Evolutionary conservation across 2,329 filamentous ascomycete species (phyloP).

Genomic region (Colletotrichum eremochloae): DNA sequence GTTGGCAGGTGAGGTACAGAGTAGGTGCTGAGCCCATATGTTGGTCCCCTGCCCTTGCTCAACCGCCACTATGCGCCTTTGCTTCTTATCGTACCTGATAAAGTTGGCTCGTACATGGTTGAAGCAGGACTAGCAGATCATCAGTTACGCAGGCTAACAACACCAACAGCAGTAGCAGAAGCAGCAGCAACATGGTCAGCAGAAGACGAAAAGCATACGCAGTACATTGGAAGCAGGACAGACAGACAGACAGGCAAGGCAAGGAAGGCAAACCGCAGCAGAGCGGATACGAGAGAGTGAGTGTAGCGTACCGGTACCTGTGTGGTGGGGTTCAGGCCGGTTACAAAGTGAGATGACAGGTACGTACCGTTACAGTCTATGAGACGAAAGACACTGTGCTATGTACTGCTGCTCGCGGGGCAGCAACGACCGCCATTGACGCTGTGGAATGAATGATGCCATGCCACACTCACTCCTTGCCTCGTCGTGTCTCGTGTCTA

Average conservation of each 20-base stretch:
- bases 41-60: background rate
- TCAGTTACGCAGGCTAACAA: background rate
- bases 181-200: too few relatives aligned
- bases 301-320: background rate
- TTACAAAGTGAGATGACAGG: slow-evolving; percentile 31
- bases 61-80: background rate
- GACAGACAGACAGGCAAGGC: background rate
- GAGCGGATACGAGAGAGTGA: slow-evolving; percentile 22
- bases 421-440: slow-evolving; percentile 24
- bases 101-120: background rate
- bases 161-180: background rate
- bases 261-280: background rate
- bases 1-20: slow-evolving; percentile 6
- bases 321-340: slow-evolving; percentile 38
- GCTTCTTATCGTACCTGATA: background rate
- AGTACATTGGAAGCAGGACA: background rate
- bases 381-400: background rate
- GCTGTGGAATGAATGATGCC: slow-evolving; percentile 36
- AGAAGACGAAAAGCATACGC: background rate
- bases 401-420: slow-evolving; percentile 26
- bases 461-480: slow-evolving; percentile 20
- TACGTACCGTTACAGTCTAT: slow-evolving; percentile 5
- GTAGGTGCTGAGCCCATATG: too few relatives aligned
- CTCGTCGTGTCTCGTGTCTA: background rate
- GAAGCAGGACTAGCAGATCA: background rate